phyloP scores from a whole-genome alignment of 371 early-diverging fungal genomes.

The Lichtheimia corymbifera region DNA sequence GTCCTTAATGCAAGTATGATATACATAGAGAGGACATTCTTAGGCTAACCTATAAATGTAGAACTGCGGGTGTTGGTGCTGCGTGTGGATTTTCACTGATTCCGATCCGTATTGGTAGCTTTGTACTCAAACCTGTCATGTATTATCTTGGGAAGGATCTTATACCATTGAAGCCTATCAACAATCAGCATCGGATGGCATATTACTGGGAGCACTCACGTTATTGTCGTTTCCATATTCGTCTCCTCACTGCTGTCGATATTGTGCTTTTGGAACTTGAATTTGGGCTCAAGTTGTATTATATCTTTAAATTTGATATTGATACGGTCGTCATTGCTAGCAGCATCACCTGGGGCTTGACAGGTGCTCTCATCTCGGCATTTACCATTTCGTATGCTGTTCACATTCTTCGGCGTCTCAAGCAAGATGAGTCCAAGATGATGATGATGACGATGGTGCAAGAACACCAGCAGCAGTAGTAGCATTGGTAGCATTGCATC shows the following conservation, averaged over 20 bases:
- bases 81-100: constrained; percentile 34
- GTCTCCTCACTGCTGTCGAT: constrained; percentile 36
- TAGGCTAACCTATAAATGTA: background rate
- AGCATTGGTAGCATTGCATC: too few relatives aligned
- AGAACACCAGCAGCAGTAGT: too few relatives aligned
- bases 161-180: constrained; percentile 29
- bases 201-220: constrained; percentile 38
- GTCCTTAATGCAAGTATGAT: constrained; percentile 43
- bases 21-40: background rate
- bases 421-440: constrained; percentile 30
- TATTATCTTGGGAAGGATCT: constrained; percentile 42
- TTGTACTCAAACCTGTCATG: constrained; percentile 40
- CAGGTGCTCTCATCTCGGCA: constrained; percentile 29
- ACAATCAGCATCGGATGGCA: constrained; percentile 24
- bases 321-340: constrained; percentile 38
- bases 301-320: constrained; percentile 39
- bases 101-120: constrained; percentile 31
- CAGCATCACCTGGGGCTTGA: constrained; percentile 30
- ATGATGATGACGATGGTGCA: too few relatives aligned
- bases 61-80: constrained; percentile 36
- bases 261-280: constrained; percentile 38
- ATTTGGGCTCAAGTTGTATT: constrained; percentile 45
- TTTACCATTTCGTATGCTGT: constrained; percentile 31
- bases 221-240: constrained; percentile 31
- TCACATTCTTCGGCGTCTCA: constrained; percentile 22